These are phyloP conservation scores for Sphenostylis stenocarpa DNA, from an alignment of 306 rosid species.

Conservation along the genomic window DNA sequence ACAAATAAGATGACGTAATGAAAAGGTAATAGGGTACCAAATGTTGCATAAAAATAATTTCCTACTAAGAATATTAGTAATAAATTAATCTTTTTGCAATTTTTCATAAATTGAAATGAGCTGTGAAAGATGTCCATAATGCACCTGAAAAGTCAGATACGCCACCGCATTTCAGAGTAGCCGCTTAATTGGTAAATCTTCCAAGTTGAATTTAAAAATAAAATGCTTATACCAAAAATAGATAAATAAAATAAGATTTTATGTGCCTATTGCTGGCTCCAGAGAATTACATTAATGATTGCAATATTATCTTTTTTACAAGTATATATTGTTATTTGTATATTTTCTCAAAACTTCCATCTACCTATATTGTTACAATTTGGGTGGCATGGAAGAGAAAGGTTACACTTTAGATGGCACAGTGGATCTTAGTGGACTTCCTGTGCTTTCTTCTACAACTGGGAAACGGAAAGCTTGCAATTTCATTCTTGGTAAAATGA, in stretches of 20 bases:
- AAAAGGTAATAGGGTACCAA: neutral
- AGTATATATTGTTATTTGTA: neutral
- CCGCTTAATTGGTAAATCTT: neutral
- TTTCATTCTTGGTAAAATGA: constrained; percentile 59
- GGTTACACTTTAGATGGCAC: constrained; percentile 66
- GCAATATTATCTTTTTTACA: neutral
- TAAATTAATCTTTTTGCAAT: neutral
- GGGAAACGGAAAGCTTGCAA: constrained; percentile 80
- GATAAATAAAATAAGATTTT: neutral
- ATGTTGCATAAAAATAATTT: neutral
- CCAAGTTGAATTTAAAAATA: neutral
- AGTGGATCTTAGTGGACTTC: constrained; percentile 61
- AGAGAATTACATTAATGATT: neutral
- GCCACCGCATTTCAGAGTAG: neutral
- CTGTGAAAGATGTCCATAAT: neutral
- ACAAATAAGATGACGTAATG: neutral
- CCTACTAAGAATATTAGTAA: no score
- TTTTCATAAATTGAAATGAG: neutral
- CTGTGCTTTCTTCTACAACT: constrained; percentile 58
- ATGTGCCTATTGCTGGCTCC: neutral
- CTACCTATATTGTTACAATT: neutral
- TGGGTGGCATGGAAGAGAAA: constrained; percentile 45
- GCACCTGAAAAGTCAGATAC: constrained; percentile 14
- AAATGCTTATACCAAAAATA: neutral
- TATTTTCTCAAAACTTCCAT: neutral